These are phyloP conservation scores for Taiozyma onychis DNA, from an alignment of 1,139 yeast species.

Conservation along the genomic window DNA sequence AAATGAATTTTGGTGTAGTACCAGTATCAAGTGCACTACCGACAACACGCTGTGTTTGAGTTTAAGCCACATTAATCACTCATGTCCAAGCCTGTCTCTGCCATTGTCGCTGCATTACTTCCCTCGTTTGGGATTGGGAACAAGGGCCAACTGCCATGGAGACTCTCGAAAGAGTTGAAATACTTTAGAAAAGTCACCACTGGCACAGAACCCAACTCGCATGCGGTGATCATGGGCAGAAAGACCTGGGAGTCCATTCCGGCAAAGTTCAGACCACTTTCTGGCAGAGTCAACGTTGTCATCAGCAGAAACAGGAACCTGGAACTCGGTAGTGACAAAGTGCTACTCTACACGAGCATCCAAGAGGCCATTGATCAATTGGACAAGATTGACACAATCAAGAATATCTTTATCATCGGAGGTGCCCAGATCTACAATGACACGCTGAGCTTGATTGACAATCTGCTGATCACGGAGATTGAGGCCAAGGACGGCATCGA, in stretches of 20 bases:
- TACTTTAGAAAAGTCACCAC: constrained; percentile 74
- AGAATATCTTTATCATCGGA: constrained; percentile 77
- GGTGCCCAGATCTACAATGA: constrained; percentile 83
- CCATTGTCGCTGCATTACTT: constrained; percentile 79
- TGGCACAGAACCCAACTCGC: constrained; percentile 30
- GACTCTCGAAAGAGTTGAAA: constrained; percentile 74
- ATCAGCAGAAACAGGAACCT: constrained; percentile 43
- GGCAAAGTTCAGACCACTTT: constrained; percentile 72
- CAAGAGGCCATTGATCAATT: constrained; percentile 36
- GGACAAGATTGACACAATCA: constrained; percentile 23
- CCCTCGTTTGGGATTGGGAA: constrained; percentile 84
- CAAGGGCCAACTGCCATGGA: constrained; percentile 86
- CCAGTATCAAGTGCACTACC: too few relatives aligned
- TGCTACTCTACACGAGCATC: constrained; percentile 42
- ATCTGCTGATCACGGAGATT: constrained; percentile 74
- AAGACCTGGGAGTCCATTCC: constrained; percentile 97
- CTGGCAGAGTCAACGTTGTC: constrained; percentile 68
- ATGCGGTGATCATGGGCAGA: constrained; percentile 94
- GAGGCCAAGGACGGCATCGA: constrained; percentile 34
- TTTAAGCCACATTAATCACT: too few relatives aligned
- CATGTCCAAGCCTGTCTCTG: constrained; percentile 37
- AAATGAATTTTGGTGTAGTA: too few relatives aligned
- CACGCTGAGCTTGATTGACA: constrained; percentile 42
- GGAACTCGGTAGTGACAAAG: constrained; percentile 28
- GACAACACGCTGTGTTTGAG: too few relatives aligned